Base-by-base conservation (phyloP, 169 alveolate genomes). In the Perkinsus olseni region DNA sequence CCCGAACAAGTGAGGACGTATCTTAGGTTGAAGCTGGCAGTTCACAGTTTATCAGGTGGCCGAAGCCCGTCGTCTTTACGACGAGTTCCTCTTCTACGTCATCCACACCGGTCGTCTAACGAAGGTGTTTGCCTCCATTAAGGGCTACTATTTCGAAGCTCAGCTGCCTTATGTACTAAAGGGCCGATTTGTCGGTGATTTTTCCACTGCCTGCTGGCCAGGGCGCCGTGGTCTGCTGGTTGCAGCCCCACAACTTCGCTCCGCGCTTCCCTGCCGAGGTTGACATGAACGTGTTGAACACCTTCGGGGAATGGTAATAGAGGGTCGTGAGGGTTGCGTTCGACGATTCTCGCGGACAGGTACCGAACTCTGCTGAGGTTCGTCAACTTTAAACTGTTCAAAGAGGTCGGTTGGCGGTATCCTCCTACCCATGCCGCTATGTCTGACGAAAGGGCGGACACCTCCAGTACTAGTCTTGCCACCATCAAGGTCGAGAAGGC, bases 131-230 rank as follows among this genome's bases (percentile, higher is more conserved):
- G 96, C 97, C 97, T 98, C 99, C 45, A 98, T 99, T 39, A 99
- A 99, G 96, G 99, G 99, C 38, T 99, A 98, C 93, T 99, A 98
- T 97, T 98, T 98, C 95, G 99, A 99, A 95, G 99, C 99, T 3
- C 98, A 98, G 95, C 97, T 99, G 39, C 96, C 96, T 40, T 95
- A 93, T 24, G 82, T 62, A 62, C 1, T 0, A 62, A 13, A 21
- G 17, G 8, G 1, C 1, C 31, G 1, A 62, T 24, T 62, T 13
- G 3, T 40, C 21, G 11, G 50, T 40, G 11, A 40, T 40, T 62
- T 21, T 62, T 62, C 31, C 34, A 6, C 62, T 45, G 6, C 62
- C 62, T 45, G 17, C 17, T 45, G n/a, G n/a, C 34, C 94, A 95
- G 94, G 99, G 99, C 38, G 98, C 97, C 91, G 95, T 96, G 37